phyloP scores from a whole-genome alignment of 139 green algal genomes.

The Chlorokybus atmophyticus region DNA sequence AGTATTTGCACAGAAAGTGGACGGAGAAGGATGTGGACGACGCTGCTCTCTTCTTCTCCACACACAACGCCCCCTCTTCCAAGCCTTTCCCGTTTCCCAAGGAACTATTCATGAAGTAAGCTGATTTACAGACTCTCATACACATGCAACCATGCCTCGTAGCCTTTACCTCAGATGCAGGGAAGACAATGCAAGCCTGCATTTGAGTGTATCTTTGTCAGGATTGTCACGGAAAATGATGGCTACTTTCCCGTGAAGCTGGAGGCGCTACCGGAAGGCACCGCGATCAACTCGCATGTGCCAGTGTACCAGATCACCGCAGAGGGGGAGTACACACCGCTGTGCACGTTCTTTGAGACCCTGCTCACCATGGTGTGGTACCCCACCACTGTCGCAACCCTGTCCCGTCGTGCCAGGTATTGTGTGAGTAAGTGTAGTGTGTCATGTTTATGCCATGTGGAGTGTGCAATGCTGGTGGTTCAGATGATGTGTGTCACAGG shows the following conservation, averaged over 20 bases:
- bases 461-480: too few species aligned
- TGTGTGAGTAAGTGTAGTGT: too few species aligned
- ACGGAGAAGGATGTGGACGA: slow-evolving; percentile 64
- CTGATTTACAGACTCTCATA: too few species aligned
- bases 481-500: too few species aligned
- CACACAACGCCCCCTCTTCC: not conserved
- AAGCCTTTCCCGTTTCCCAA: not conserved
- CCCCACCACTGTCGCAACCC: slow-evolving; percentile 69
- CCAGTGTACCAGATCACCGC: slow-evolving; percentile 75
- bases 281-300: slow-evolving; percentile 47
- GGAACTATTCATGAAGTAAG: not conserved
- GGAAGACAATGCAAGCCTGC: too few species aligned
- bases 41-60: slow-evolving; percentile 62
- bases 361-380: slow-evolving; percentile 68
- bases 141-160: too few species aligned
- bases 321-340: slow-evolving; percentile 44
- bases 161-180: too few species aligned
- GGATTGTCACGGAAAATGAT: slow-evolving; percentile 69
- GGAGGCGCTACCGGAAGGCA: slow-evolving; percentile 72
- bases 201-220: slow-evolving; percentile 8
- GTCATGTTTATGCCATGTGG: too few species aligned
- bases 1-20: slow-evolving; percentile 58
- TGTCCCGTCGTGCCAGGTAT: slow-evolving; percentile 43
- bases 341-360: slow-evolving; percentile 82
- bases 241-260: slow-evolving; percentile 79